Evolutionary conservation across 2,329 filamentous ascomycete species (phyloP), one percentile per base, ranked within the genome.

Genomic region (Huntiella omanensis): DNA sequence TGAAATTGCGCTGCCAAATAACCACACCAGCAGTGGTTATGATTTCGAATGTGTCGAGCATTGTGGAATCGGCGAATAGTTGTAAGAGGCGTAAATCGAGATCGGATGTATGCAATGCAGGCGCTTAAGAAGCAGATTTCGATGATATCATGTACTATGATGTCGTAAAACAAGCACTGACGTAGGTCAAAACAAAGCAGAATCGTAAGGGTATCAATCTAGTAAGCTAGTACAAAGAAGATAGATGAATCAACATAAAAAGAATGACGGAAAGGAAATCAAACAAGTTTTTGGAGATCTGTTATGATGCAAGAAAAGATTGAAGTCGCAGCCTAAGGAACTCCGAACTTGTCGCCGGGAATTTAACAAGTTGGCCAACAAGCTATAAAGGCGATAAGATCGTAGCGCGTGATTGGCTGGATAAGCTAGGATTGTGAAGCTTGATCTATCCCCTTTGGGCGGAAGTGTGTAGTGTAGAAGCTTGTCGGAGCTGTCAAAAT

Each of bases 21-120:
- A 98, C 91, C 52, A 98, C 87, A 48, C 91, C 91, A 3, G 87
- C 93, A 34, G 88, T 93, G 50, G 88, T 95, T 51, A 98, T 64
- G 54, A 98, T 91, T 64, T 98, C 88, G 61, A 98, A 98, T 12
- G 83, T 81, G 67, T 98, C 91, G 64, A 98, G 67, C 88, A 96
- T 96, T 49, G 54, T 60, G 55, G 47, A 43, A 40, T 46, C 46
- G 37, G 47, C 43, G 43, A 47, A 38, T 11, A 42, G 38, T 40
- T 13, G 46, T 7, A 28, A 28, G 22, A 28, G 49, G 45, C 33
- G 44, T 40, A 35, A 47, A 42, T 38, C 45, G 36, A 36, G 36
- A 36, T 40, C 33, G 32, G 34, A 37, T 36, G 11, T 38, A 42
- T 45, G 33, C 35, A 36, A 28, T 28, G 22, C 22, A 28, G 22